These are phyloP conservation scores for Pseudognaphalium luteoalbum DNA, from an alignment of 129 eudicot genomes.

Conservation along the genomic window DNA sequence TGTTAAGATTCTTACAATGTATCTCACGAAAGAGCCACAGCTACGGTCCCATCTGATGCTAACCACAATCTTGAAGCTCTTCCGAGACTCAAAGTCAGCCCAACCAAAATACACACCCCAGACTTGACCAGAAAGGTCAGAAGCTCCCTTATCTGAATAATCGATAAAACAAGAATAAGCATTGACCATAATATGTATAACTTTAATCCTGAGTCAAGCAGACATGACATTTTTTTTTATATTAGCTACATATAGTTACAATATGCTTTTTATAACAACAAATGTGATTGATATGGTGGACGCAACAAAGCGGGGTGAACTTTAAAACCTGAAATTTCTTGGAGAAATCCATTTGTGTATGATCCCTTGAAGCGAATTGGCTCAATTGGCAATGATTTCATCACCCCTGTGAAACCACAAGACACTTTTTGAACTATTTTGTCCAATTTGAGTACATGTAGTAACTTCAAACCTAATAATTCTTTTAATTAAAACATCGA, in stretches of 20 bases:
- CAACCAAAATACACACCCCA: constrained; percentile 76
- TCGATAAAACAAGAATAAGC: background rate
- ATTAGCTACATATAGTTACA: background rate
- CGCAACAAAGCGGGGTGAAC: background rate
- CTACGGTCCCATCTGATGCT: constrained; percentile 54
- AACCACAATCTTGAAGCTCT: constrained; percentile 51
- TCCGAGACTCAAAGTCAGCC: constrained; percentile 46
- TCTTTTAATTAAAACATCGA: background rate
- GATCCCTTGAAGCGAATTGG: constrained; percentile 49
- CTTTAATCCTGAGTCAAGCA: background rate
- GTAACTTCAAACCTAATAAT: background rate
- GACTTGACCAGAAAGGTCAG: constrained; percentile 61
- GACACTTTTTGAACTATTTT: background rate
- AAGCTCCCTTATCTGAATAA: constrained; percentile 43
- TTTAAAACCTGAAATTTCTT: constrained; percentile 47
- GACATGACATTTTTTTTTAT: background rate
- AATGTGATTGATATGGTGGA: constrained; percentile 10
- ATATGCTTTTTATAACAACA: background rate
- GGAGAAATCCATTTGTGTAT: constrained; percentile 50
- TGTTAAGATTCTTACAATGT: constrained; percentile 51
- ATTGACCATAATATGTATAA: background rate
- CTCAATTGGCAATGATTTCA: constrained; percentile 70
- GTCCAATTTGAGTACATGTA: background rate
- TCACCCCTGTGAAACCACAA: constrained; percentile 64
- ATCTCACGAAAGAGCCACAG: constrained; percentile 40